phyloP scores from a whole-genome alignment of 2,329 filamentous ascomycete species.

The Plenodomus lindquistii region DNA sequence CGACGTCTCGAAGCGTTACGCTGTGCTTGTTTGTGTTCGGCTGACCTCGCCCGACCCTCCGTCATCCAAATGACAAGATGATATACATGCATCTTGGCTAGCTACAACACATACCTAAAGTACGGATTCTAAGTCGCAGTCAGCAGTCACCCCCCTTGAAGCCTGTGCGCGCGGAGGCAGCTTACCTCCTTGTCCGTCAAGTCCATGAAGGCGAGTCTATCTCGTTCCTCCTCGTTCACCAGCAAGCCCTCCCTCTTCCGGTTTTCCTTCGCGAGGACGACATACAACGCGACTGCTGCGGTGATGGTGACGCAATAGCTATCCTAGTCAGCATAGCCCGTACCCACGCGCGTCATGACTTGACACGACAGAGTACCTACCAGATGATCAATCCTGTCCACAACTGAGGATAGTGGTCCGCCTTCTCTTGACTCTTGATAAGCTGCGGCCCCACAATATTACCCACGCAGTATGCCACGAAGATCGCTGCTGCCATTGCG shows the following conservation, averaged over 20 bases:
- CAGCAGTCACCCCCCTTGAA: not conserved
- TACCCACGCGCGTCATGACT: not conserved
- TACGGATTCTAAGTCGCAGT: conserved; percentile 52
- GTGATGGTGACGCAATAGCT: conserved; percentile 68
- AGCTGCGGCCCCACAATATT: conserved; percentile 78
- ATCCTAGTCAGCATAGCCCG: conserved; percentile 40
- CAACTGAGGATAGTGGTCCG: conserved; percentile 69
- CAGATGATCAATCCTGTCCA: conserved; percentile 71
- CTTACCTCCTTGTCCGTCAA: conserved; percentile 55
- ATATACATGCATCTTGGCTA: not conserved
- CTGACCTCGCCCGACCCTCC: not conserved
- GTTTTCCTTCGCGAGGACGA: conserved; percentile 56
- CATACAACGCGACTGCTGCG: conserved; percentile 60
- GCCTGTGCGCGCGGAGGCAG: not conserved
- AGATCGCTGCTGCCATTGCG: conserved; percentile 73
- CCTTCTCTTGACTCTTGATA: conserved; percentile 67
- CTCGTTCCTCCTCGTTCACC: conserved; percentile 62
- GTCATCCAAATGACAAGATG: not conserved
- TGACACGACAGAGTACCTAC: conserved; percentile 30
- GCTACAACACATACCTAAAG: conserved; percentile 57
- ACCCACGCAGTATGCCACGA: conserved; percentile 74
- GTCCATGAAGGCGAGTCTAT: conserved; percentile 51
- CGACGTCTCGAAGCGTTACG: not conserved
- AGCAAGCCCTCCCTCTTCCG: conserved; percentile 56
- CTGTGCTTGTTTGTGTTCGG: not conserved